These are phyloP conservation scores for Protostelium mycophagum DNA, from an alignment of 78 protist genomes.

Conservation along the genomic window DNA sequence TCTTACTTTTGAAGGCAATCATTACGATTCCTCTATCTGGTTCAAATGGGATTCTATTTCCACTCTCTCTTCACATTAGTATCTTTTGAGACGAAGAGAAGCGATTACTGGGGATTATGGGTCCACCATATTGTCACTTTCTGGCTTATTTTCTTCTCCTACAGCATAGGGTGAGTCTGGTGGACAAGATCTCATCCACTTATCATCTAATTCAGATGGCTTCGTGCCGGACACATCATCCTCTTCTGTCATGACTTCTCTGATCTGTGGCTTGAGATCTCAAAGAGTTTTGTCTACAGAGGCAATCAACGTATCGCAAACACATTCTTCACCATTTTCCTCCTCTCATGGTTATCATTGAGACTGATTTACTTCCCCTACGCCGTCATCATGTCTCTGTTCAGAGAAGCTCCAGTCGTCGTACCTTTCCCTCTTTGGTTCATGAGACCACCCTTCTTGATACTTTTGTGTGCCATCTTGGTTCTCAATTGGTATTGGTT, in stretches of 20 bases:
- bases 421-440: background rate
- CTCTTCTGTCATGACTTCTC: background rate
- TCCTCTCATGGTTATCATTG: background rate
- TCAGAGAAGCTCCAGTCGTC: background rate
- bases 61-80: background rate
- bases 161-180: background rate
- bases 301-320: background rate
- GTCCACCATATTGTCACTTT: background rate
- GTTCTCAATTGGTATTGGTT: background rate
- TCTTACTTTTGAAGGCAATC: background rate
- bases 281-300: background rate
- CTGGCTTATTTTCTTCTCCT: background rate
- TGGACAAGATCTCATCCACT: no score
- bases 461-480: background rate
- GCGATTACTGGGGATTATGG: background rate
- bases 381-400: background rate
- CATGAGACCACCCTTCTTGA: background rate
- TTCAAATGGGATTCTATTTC: background rate
- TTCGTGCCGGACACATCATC: background rate
- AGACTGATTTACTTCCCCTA: background rate
- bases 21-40: background rate
- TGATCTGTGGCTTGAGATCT: background rate
- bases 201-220: background rate
- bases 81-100: background rate
- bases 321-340: background rate